Base-by-base conservation (phyloP, 352 stramenopile genomes). In the Phytophthora ramorum region DNA sequence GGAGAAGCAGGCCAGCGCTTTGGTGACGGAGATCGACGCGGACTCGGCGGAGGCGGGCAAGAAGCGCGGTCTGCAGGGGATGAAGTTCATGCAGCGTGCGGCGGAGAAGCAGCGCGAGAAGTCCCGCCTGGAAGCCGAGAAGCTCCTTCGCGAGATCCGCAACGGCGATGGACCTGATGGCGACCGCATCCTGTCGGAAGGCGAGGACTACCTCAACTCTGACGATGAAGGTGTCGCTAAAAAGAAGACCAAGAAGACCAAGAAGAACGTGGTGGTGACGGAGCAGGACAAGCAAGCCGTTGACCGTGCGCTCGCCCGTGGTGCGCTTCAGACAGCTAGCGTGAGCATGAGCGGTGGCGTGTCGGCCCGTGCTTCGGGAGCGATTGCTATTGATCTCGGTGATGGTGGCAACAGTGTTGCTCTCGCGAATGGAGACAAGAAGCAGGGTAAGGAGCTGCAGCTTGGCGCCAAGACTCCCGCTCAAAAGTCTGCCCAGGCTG, bases 21-120 rank as follows among this genome's bases (percentile, higher is more conserved):
- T 95, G 20, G 79, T 95, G 9, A 88, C 80, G 40, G 87, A 96
- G 63, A 94, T 96, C 35, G 73, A 88, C 20, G 66, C 76, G 3
- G 85, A 92, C 50, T 70, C 86, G 12, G 73, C 62, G 10, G 67
- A 74, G 14, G 78, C 79, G 12, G 65, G 53, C 5, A 78, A 95
- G 61, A 79, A 82, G 19, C 87, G 87, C 38, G 94, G 95, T 4
- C 78, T 99, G 4, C 93, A 98, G 19, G 91, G 97, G 51, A 97
- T 99, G 85, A 97, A 98, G 47, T 99, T 99, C 71, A 99, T 99
- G 97, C 92, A 99, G 80, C 88, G 91, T 26, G 97, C 96, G n/a
- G 83, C 98, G 32, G 83, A 99, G 73, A 96, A 96, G 66, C 96
- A 99, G 76, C 83, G 95, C 45, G 86, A 97, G 57, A 87, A 93